Base-by-base conservation (phyloP, 2,329 filamentous ascomycete genomes). In the Gliomastix tumulicola region DNA sequence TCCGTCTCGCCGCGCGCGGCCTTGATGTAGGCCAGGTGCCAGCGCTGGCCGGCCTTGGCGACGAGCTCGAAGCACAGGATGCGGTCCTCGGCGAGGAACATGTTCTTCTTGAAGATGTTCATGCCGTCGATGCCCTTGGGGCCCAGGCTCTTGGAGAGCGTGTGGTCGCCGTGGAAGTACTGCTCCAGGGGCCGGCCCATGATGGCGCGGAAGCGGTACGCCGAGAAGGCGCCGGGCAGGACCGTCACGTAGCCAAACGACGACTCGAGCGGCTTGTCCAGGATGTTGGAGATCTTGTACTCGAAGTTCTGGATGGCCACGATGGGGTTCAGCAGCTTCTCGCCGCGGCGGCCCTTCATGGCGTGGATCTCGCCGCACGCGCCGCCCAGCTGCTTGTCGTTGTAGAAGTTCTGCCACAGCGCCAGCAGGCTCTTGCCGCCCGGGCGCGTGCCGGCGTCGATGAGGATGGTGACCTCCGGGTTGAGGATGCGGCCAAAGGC, bases 81-180 rank as follows among this genome's bases (percentile, higher is more conserved):
- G 78, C 88, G 87, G 79, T 95, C 88, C 68, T 95, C 88, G 65
- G 88, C 88, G 77, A 95, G 88, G 73, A 95, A 95, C 88, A 95
- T 95, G 76, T 95, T 95, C 78, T 95, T 95, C 71, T 95, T 95
- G 84, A 95, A 95, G 60, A 95, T 95, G 67, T 94, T 94, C 88
- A 95, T 95, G 52, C 88, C 88, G 58, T 95, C 88, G 50, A 95
- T 94, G 76, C 88, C 88, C 74, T 95, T 95, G 68, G 92, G 90
- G 48, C 88, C 88, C 37, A 94, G 77, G 47, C 88, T 81, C 63
- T 89, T 89, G 37, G 88, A 90, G 18, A 94, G 76, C 1, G 88
- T 95, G 65, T 94, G 88, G 56, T 95, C 88, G 73, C 88, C 88
- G 62, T 95, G 88, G 78, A 95, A 95, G 66, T 95, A 95, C 65